These are phyloP conservation scores for Zizania latifolia DNA, from an alignment of 176 grass and related monocot species.

Conservation along the genomic window DNA sequence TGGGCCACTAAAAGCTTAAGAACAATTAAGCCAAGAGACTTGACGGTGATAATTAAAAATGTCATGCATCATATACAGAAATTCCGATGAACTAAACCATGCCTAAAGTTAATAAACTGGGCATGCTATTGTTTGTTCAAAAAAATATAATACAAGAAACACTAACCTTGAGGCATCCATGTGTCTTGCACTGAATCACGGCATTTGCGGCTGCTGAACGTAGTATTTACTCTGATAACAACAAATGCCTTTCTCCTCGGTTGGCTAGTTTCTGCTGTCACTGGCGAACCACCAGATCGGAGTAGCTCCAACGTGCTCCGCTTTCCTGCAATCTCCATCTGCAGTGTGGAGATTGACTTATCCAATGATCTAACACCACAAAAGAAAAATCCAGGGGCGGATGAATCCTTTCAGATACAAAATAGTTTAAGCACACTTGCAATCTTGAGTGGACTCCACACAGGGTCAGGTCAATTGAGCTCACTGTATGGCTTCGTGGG, in stretches of 20 bases:
- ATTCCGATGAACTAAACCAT: conserved; percentile 11
- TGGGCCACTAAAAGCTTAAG: background rate
- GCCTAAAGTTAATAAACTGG: conserved; percentile 5
- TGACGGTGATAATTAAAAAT: background rate
- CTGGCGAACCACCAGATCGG: conserved; percentile 35
- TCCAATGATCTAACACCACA: conserved; percentile 75
- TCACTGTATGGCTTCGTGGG: conserved; percentile 87
- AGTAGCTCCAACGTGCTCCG: conserved; percentile 50
- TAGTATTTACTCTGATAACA: conserved; percentile 83
- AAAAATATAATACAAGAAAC: background rate
- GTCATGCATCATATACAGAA: background rate
- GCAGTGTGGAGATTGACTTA: conserved; percentile 90
- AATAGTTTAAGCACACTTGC: conserved; percentile 2
- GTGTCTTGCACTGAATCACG: conserved; percentile 80
- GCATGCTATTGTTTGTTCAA: conserved; percentile 16
- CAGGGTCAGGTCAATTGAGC: conserved; percentile 18
- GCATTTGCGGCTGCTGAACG: conserved; percentile 86
- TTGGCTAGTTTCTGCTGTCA: conserved; percentile 28
- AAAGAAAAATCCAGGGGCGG: conserved; percentile 22
- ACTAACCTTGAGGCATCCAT: conserved; percentile 95
- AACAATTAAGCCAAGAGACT: background rate
- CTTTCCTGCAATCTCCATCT: conserved; percentile 88
- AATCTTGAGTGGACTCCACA: conserved; percentile 1
- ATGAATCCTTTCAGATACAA: conserved; percentile 18
- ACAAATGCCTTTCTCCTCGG: conserved; percentile 70